Percentiles rank a stretch among this genome's conserved stretches.
phyloP scores from a whole-genome alignment of 495 filamentous ascomycete species.

The Bacidia rubella region DNA sequence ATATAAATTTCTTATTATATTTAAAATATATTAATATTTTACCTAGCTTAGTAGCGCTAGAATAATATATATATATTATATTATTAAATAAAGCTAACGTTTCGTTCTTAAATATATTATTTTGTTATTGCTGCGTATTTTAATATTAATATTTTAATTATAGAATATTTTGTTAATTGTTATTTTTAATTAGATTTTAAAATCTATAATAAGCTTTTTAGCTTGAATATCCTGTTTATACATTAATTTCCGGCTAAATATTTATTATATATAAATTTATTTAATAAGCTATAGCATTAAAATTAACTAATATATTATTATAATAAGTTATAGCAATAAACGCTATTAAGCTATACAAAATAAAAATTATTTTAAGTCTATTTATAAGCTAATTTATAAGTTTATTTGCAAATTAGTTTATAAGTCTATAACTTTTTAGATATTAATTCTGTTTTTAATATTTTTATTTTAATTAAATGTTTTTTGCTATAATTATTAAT shows the following conservation, averaged over 20 bases:
- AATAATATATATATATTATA: not conserved
- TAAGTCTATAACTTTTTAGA: too few relatives aligned
- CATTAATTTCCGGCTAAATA: not conserved
- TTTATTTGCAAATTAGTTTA: too few relatives aligned
- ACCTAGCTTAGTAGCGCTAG: not conserved
- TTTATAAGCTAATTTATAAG: too few relatives aligned
- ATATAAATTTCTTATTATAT: not conserved
- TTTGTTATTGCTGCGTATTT: not conserved
- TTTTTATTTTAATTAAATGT: not conserved
- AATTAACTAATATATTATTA: constrained; percentile 2
- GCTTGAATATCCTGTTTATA: not conserved
- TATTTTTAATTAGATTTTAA: not conserved
- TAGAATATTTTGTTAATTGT: not conserved
- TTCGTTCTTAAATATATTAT: not conserved
- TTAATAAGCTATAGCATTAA: not conserved
- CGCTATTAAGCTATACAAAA: too few relatives aligned
- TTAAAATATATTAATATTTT: not conserved
- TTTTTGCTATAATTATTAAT: not conserved
- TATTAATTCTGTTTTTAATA: too few relatives aligned
- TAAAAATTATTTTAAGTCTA: too few relatives aligned
- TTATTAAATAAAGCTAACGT: too few relatives aligned
- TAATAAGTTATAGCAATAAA: not conserved
- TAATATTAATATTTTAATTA: not conserved
- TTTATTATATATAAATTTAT: not conserved
- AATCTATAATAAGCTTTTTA: constrained; percentile 3